Percentiles rank a stretch among this genome's conserved stretches.
phyloP scores from a whole-genome alignment of 306 rosid species.

The Cicer judaicum region DNA sequence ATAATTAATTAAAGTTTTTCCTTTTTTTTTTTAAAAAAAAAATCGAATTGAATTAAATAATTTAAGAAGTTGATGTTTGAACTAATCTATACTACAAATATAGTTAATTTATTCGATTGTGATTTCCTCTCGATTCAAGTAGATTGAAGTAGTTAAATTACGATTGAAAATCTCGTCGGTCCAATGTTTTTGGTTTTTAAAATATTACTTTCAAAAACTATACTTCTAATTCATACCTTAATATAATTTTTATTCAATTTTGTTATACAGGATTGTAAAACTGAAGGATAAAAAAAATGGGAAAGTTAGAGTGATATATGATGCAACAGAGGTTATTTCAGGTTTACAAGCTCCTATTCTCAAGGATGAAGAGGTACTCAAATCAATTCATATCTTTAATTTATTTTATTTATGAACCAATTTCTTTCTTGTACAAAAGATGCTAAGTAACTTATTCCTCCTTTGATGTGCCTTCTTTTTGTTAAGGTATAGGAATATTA shows the following conservation, averaged over 20 bases:
- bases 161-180: no score
- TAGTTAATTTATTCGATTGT: no score
- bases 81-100: no score
- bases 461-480: not conserved
- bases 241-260: conserved; percentile 26
- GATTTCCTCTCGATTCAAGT: no score
- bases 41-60: no score
- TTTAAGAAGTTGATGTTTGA: no score
- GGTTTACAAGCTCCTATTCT: conserved; percentile 64
- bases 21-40: no score
- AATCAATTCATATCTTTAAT: not conserved
- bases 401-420: not conserved
- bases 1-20: not conserved
- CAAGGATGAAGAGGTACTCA: conserved; percentile 63
- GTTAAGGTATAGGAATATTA: no score
- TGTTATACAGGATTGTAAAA: conserved; percentile 62
- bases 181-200: no score
- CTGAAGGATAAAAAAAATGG: conserved; percentile 61
- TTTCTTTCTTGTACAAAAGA: not conserved
- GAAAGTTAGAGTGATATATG: conserved; percentile 61
- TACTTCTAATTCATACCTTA: not conserved
- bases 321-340: conserved; percentile 69
- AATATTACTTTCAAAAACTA: not conserved
- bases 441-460: not conserved
- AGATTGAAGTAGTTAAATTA: no score